phyloP scores from a whole-genome alignment of 805 yeast genomes.

The Clavispora asparagi region DNA sequence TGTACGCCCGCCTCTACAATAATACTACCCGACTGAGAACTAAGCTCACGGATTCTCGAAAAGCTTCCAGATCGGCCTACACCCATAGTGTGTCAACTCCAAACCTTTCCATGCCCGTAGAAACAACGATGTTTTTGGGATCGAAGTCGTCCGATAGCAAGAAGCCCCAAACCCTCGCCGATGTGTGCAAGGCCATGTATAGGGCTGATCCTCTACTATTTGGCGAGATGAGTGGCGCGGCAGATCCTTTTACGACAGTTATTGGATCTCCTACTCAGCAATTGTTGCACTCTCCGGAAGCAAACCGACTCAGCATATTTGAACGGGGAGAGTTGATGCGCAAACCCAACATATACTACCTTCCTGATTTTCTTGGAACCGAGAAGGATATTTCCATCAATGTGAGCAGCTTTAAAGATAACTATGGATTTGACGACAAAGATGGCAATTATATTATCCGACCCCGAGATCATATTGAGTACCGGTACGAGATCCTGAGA shows the following conservation, averaged over 20 bases:
- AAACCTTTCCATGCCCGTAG: background rate
- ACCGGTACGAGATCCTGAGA: constrained; percentile 58
- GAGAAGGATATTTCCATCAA: constrained; percentile 19
- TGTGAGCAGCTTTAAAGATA: constrained; percentile 35
- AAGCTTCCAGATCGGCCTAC: background rate
- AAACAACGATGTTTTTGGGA: background rate
- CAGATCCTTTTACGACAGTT: constrained; percentile 1
- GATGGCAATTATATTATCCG: constrained; percentile 55
- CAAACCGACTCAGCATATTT: constrained; percentile 39
- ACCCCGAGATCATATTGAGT: constrained; percentile 68
- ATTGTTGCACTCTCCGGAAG: background rate
- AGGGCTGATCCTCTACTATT: constrained; percentile 26
- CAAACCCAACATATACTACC: constrained; percentile 43
- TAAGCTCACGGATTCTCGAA: background rate
- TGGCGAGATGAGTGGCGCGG: constrained; percentile 7
- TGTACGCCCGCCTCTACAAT: constrained; percentile 8
- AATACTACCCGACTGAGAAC: constrained; percentile 1
- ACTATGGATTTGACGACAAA: constrained; percentile 70
- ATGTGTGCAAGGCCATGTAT: constrained; percentile 20
- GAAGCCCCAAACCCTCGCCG: constrained; percentile 12
- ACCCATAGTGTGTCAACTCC: background rate
- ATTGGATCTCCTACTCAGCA: constrained; percentile 3
- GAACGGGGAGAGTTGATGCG: constrained; percentile 60
- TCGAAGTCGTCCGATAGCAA: background rate
- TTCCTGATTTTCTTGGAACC: constrained; percentile 32